phyloP scores from a whole-genome alignment of 805 yeast species.

The Scheffersomyces ergatensis region DNA sequence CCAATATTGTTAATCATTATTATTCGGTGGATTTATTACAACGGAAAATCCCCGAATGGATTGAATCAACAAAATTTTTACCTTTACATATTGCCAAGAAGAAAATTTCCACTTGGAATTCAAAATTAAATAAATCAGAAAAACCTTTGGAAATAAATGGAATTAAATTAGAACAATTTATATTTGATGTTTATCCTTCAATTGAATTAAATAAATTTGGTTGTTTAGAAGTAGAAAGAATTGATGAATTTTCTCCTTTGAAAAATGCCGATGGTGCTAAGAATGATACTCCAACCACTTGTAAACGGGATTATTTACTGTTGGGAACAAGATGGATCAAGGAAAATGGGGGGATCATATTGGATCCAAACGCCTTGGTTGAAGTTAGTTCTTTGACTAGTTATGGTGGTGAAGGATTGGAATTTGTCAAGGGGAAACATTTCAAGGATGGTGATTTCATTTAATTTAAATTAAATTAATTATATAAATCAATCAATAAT shows the following conservation, averaged over 20 bases:
- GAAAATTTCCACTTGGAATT: conserved; percentile 67
- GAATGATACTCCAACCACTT: conserved; percentile 83
- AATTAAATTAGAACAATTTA: conserved; percentile 92
- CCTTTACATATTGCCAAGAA: conserved; percentile 96
- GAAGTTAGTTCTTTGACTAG: conserved; percentile 79
- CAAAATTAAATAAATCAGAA: conserved; percentile 40
- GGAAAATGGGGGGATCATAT: conserved; percentile 64
- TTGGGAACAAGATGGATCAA: conserved; percentile 75
- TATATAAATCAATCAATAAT: too few relatives aligned
- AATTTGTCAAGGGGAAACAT: conserved; percentile 47
- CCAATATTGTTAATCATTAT: conserved; percentile 95
- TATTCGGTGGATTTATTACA: conserved; percentile 77
- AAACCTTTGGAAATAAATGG: conserved; percentile 85
- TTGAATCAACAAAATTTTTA: conserved; percentile 56
- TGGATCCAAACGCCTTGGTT: conserved; percentile 45
- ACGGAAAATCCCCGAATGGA: conserved; percentile 65
- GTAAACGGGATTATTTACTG: conserved; percentile 59
- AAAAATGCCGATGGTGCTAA: conserved; percentile 85
- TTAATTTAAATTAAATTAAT: too few relatives aligned
- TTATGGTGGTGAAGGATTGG: conserved; percentile 73
- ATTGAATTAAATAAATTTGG: conserved; percentile 75
- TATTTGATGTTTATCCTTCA: conserved; percentile 90
- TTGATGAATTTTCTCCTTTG: conserved; percentile 87
- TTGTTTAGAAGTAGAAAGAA: conserved; percentile 84
- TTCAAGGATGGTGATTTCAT: conserved; percentile 32